Conservation (phyloP, 495 filamentous ascomycete genomes). For the Gamarada debralockiae region DNA sequence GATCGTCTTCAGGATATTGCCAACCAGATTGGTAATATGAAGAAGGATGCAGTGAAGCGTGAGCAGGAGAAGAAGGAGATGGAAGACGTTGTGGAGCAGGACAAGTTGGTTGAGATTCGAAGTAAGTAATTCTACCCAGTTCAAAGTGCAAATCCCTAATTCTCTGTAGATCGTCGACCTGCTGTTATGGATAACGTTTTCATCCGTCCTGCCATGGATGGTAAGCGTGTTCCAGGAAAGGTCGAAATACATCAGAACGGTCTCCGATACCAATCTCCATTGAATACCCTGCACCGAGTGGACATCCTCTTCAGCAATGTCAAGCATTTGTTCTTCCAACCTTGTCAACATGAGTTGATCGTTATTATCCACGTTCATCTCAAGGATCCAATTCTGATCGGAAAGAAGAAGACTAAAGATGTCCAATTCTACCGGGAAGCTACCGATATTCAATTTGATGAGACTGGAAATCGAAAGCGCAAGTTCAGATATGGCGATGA, state of each 20-base stretch:
- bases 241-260: slow-evolving; percentile 98
- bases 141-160: slow-evolving; percentile 29
- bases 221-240: slow-evolving; percentile 91
- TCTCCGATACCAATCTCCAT: slow-evolving; percentile 91
- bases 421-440: slow-evolving; percentile 98
- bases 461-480: slow-evolving; percentile 95
- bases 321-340: slow-evolving; percentile 98
- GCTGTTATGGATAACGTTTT: slow-evolving; percentile 85
- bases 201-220: slow-evolving; percentile 89
- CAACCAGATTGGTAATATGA: slow-evolving; percentile 86
- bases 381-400: slow-evolving; percentile 96
- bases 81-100: slow-evolving; percentile 99
- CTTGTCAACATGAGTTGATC: slow-evolving; percentile 90
- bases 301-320: slow-evolving; percentile 98
- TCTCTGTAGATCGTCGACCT: slow-evolving; percentile 70
- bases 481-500: slow-evolving; percentile 99
- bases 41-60: slow-evolving; percentile 81
- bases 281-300: slow-evolving; percentile 73
- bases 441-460: slow-evolving; percentile 97
- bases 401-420: slow-evolving; percentile 98
- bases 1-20: slow-evolving; percentile 85
- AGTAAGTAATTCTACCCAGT: slow-evolving; percentile 47
- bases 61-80: slow-evolving; percentile 99
- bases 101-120: slow-evolving; percentile 88
- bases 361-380: slow-evolving; percentile 98